Evolutionary conservation across 306 rosid species (phyloP).

Genomic region (Lotus japonicus): DNA sequence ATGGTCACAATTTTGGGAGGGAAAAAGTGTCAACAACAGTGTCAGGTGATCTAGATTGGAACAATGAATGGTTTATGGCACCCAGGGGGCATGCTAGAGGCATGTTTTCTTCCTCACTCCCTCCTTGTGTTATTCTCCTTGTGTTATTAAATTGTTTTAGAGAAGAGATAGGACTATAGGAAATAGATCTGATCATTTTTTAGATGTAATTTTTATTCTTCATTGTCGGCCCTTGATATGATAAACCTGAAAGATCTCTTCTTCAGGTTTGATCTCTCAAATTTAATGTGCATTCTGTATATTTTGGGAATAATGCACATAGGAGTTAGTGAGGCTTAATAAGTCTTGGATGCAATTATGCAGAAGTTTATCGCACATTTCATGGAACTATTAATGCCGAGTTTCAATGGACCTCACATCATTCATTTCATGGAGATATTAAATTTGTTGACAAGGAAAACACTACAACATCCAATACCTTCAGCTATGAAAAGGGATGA

Average conservation of each 20-base stretch:
- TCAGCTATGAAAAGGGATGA: too few species aligned
- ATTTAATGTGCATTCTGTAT: neutral
- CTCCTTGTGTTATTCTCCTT: too few species aligned
- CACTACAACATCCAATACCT: neutral
- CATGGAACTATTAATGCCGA: neutral
- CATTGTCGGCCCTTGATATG: neutral
- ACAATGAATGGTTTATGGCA: constrained; percentile 12
- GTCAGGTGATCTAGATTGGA: neutral
- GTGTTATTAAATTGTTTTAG: neutral
- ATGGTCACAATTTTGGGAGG: constrained; percentile 22
- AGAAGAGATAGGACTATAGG: constrained; percentile 3
- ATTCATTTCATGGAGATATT: too few species aligned
- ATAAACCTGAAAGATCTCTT: constrained; percentile 17
- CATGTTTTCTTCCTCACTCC: neutral
- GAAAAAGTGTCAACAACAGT: neutral
- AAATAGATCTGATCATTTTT: neutral
- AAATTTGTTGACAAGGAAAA: neutral
- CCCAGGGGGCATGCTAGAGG: neutral
- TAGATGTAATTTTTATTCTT: constrained; percentile 13
- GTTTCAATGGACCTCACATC: neutral
- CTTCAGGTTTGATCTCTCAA: constrained; percentile 22
- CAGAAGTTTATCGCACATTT: neutral
- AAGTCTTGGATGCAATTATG: constrained; percentile 27
- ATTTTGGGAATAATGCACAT: constrained; percentile 17
- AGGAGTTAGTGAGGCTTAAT: neutral